phyloP scores from a whole-genome alignment of 352 stramenopile species.

The Phytophthora multivora region DNA sequence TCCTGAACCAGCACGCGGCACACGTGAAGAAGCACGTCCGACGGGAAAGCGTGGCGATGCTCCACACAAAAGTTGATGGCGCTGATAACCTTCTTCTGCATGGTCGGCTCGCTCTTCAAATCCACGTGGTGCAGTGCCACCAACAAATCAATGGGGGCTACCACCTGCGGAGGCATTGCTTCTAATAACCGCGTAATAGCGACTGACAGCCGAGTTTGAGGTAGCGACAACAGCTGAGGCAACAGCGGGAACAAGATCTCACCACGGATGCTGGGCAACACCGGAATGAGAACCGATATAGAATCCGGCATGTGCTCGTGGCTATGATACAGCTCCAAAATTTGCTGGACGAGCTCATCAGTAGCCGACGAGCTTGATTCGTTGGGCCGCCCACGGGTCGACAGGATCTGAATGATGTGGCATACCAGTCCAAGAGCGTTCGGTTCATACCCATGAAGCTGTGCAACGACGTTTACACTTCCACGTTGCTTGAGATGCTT shows the following conservation, averaged over 20 bases:
- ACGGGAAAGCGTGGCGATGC: conserved; percentile 78
- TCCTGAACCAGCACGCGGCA: conserved; percentile 68
- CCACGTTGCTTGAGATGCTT: conserved; percentile 81
- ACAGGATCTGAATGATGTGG: conserved; percentile 80
- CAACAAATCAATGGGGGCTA: conserved; percentile 72
- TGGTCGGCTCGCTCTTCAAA: conserved; percentile 60
- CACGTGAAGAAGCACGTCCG: conserved; percentile 74
- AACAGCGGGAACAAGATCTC: conserved; percentile 69
- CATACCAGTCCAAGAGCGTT: conserved; percentile 70
- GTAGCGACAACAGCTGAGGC: conserved; percentile 59
- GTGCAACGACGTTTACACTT: conserved; percentile 60
- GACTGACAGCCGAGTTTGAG: conserved; percentile 57
- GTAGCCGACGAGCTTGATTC: conserved; percentile 38
- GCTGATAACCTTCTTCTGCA: conserved; percentile 81
- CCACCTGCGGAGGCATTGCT: conserved; percentile 68
- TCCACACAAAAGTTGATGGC: conserved; percentile 85
- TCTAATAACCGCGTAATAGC: conserved; percentile 76
- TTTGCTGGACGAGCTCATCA: conserved; percentile 63
- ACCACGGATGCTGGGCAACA: conserved; percentile 58
- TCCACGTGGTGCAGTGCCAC: conserved; percentile 81
- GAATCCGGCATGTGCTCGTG: conserved; percentile 65
- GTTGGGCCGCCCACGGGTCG: conserved; percentile 41
- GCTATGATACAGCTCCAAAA: conserved; percentile 64
- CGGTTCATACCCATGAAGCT: conserved; percentile 67
- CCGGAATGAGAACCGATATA: conserved; percentile 72